These are phyloP conservation scores for Colletotrichum echinochloae DNA, from an alignment of 2,329 filamentous ascomycete species.

Conservation along the genomic window DNA sequence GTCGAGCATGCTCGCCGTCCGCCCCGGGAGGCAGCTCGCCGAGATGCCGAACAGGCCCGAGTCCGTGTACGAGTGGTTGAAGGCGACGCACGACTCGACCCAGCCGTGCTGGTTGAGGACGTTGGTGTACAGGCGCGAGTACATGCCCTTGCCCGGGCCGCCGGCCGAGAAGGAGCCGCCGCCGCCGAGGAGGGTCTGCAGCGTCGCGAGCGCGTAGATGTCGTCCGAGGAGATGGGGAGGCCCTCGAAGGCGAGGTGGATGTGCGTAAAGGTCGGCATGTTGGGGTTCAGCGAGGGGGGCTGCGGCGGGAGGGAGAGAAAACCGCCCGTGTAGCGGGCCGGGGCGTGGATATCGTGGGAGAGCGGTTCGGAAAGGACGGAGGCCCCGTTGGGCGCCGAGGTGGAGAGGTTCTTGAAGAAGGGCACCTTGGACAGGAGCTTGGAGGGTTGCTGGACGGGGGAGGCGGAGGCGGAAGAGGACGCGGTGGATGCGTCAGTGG, in stretches of 20 bases:
- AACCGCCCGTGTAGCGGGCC: conserved; percentile 92
- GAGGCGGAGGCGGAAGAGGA: conserved; percentile 43
- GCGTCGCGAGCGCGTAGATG: conserved; percentile 94
- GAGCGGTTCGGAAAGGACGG: conserved; percentile 61
- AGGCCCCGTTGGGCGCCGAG: conserved; percentile 73
- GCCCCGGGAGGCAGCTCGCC: conserved; percentile 83
- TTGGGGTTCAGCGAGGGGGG: conserved; percentile 82
- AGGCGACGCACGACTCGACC: conserved; percentile 95
- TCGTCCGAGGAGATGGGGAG: conserved; percentile 90
- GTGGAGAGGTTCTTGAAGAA: conserved; percentile 92
- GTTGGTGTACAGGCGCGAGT: conserved; percentile 96
- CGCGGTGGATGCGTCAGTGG: conserved; percentile 50
- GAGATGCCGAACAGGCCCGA: conserved; percentile 95
- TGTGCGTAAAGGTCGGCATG: conserved; percentile 86
- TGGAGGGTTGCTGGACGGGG: conserved; percentile 64
- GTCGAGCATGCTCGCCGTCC: conserved; percentile 87
- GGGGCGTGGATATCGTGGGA: conserved; percentile 70
- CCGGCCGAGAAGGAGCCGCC: conserved; percentile 97
- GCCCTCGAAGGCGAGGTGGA: conserved; percentile 96
- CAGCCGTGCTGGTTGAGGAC: conserved; percentile 97
- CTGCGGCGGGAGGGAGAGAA: conserved; percentile 85
- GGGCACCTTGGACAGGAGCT: conserved; percentile 83
- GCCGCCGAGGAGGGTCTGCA: conserved; percentile 95
- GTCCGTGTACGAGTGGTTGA: conserved; percentile 98
- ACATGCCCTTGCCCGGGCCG: conserved; percentile 98